Evolutionary conservation across 2,329 filamentous ascomycete species (phyloP).

Genomic region (Metarhizium anisopliae): DNA sequence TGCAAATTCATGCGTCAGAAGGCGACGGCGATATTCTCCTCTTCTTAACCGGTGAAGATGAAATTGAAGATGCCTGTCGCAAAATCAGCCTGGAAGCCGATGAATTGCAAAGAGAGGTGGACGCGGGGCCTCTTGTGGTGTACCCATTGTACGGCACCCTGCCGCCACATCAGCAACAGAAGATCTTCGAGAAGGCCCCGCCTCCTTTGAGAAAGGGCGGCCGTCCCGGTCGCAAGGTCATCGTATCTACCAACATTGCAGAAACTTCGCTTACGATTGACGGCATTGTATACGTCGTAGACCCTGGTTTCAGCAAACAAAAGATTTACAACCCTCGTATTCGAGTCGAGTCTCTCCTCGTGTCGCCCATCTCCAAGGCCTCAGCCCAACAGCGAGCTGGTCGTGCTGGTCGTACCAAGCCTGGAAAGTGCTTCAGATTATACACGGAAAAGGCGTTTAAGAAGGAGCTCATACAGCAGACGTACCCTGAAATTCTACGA

Average conservation of each 20-base stretch:
- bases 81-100: slow-evolving; percentile 88
- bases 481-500: slow-evolving; percentile 88
- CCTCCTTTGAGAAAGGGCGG: slow-evolving; percentile 63
- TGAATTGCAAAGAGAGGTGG: slow-evolving; percentile 83
- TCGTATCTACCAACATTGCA: slow-evolving; percentile 94
- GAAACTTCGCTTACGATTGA: slow-evolving; percentile 97
- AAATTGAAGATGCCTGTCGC: slow-evolving; percentile 92
- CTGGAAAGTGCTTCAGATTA: slow-evolving; percentile 94
- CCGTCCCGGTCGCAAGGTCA: slow-evolving; percentile 82
- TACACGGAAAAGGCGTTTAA: slow-evolving; percentile 96
- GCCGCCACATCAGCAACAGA: slow-evolving; percentile 86
- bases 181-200: slow-evolving; percentile 88
- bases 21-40: slow-evolving; percentile 86
- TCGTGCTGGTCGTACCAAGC: slow-evolving; percentile 97
- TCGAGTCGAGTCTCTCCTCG: slow-evolving; percentile 91
- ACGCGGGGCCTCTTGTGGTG: slow-evolving; percentile 79
- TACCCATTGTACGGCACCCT: slow-evolving; percentile 93
- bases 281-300: slow-evolving; percentile 98
- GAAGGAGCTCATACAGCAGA: slow-evolving; percentile 95
- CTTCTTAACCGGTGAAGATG: slow-evolving; percentile 95
- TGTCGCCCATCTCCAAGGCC: slow-evolving; percentile 95
- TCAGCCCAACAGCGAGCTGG: slow-evolving; percentile 95
- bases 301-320: slow-evolving; percentile 97
- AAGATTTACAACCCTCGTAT: slow-evolving; percentile 98
- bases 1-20: slow-evolving; percentile 94